Conservation (phyloP, 2,329 filamentous ascomycete genomes). For the Juglanconis oblonga region DNA sequence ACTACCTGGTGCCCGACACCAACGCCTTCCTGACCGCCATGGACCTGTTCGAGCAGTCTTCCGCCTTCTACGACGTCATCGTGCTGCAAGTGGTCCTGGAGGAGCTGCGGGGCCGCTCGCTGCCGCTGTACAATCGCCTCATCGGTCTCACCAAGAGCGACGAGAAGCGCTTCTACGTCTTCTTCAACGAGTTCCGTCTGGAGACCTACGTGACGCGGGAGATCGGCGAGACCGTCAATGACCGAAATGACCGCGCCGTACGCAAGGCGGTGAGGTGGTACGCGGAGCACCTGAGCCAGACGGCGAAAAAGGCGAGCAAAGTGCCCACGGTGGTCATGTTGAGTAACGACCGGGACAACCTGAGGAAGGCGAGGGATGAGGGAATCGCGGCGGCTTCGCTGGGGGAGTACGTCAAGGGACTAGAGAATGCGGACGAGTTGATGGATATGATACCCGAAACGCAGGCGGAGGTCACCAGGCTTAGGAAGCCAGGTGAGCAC, state of each 20-base stretch:
- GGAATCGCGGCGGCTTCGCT: conserved; percentile 67
- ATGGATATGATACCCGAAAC: conserved; percentile 90
- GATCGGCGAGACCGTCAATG: conserved; percentile 84
- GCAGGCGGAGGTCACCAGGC: conserved; percentile 63
- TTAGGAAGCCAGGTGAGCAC: conserved; percentile 62
- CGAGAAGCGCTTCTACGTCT: conserved; percentile 96
- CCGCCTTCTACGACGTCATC: conserved; percentile 93
- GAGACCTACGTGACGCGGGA: conserved; percentile 83
- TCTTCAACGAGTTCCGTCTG: conserved; percentile 96
- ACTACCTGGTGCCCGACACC: conserved; percentile 94
- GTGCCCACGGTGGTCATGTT: conserved; percentile 85
- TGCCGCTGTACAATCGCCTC: conserved; percentile 92
- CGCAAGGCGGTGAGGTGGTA: conserved; percentile 89
- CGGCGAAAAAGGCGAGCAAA: conserved; percentile 48
- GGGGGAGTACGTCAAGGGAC: conserved; percentile 73
- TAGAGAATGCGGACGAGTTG: conserved; percentile 80
- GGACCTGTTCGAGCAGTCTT: conserved; percentile 92
- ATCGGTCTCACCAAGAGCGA: conserved; percentile 90
- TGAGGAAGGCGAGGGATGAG: conserved; percentile 77
- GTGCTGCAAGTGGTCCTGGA: conserved; percentile 95
- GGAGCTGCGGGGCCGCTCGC: conserved; percentile 87
- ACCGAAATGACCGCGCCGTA: conserved; percentile 92
- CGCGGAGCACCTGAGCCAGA: conserved; percentile 69
- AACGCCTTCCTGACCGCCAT: conserved; percentile 94
- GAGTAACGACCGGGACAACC: conserved; percentile 85